Conservation (phyloP, 768 basidiomycete species). For the Rhodotorula graminis region DNA sequence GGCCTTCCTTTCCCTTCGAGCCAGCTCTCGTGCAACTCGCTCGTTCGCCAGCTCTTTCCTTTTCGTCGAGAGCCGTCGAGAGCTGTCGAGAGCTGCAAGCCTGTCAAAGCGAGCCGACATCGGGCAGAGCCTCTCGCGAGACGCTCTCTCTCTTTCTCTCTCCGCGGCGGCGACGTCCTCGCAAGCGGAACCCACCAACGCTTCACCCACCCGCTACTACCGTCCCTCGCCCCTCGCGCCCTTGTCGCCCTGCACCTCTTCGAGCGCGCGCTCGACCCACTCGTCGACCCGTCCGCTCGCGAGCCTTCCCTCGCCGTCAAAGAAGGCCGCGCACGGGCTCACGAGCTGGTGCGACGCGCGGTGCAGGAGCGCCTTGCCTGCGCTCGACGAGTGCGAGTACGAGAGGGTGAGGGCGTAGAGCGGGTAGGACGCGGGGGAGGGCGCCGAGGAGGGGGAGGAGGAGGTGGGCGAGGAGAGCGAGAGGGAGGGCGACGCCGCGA, state of each 20-base stretch:
- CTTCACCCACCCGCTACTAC: not conserved
- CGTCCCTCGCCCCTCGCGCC: not conserved
- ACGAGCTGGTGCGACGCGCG: not conserved
- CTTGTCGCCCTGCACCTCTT: conserved; percentile 4
- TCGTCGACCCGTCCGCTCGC: not conserved
- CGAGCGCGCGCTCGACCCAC: conserved; percentile 12
- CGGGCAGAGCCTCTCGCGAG: no score
- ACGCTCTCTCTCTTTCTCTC: no score
- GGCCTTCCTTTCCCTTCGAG: no score
- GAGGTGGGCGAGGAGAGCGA: not conserved
- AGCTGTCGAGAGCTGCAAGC: no score
- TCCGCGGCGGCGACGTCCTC: no score
- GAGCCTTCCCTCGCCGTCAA: conserved; percentile 17
- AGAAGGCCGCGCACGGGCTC: not conserved
- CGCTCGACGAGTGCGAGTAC: conserved; percentile 24
- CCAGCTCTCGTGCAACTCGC: no score
- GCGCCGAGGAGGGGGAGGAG: not conserved
- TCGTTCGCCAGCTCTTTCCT: no score
- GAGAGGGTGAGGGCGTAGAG: conserved; percentile 21
- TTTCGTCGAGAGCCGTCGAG: no score
- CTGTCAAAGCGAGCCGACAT: no score
- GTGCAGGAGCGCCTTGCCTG: conserved; percentile 21
- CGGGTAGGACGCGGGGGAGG: conserved; percentile 11
- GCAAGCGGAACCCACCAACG: not conserved
- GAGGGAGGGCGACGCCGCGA: not conserved